A percentile compares a stretch with the other conserved stretches of the same genome.
Conservation (phyloP, 192 early-diverging fungal genomes). For the Paraglomus brasilianum region DNA sequence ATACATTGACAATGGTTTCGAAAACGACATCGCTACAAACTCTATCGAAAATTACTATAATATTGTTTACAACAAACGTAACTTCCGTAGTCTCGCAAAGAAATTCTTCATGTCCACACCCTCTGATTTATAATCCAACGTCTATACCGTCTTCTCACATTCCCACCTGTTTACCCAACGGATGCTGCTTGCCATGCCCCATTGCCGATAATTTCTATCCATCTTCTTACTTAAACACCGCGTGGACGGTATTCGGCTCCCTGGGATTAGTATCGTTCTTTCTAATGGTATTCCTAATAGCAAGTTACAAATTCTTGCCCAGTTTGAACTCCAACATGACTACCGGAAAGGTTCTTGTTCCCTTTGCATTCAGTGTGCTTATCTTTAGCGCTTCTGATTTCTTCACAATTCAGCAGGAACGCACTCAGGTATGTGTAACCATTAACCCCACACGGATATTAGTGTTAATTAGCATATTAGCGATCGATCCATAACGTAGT, state of each 20-base stretch:
- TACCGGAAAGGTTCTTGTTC: slow-evolving; percentile 1
- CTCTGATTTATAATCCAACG: too few relatives aligned
- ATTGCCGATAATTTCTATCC: slow-evolving; percentile 23
- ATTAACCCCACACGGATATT: too few relatives aligned
- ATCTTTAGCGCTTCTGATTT: slow-evolving; percentile 6
- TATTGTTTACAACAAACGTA: too few relatives aligned
- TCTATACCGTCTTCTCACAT: too few relatives aligned
- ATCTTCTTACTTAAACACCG: not conserved
- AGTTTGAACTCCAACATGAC: slow-evolving; percentile 8
- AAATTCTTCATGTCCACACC: too few relatives aligned
- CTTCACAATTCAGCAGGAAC: not conserved
- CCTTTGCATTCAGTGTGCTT: slow-evolving; percentile 19
- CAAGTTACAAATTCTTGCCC: not conserved
- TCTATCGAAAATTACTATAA: too few relatives aligned
- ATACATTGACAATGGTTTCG: too few relatives aligned
- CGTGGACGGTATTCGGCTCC: not conserved
- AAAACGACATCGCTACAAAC: too few relatives aligned
- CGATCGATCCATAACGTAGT: too few relatives aligned
- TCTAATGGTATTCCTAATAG: slow-evolving; percentile 5
- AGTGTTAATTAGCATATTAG: too few relatives aligned
- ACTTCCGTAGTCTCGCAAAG: too few relatives aligned
- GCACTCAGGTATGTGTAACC: slow-evolving; percentile 13
- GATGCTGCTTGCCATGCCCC: slow-evolving; percentile 21
- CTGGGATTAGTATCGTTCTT: slow-evolving; percentile 25
- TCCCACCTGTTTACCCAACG: not conserved